Evolutionary conservation across 2,329 filamentous ascomycete genomes (phyloP).

Genomic region (Colletotrichum neosansevieriae): DNA sequence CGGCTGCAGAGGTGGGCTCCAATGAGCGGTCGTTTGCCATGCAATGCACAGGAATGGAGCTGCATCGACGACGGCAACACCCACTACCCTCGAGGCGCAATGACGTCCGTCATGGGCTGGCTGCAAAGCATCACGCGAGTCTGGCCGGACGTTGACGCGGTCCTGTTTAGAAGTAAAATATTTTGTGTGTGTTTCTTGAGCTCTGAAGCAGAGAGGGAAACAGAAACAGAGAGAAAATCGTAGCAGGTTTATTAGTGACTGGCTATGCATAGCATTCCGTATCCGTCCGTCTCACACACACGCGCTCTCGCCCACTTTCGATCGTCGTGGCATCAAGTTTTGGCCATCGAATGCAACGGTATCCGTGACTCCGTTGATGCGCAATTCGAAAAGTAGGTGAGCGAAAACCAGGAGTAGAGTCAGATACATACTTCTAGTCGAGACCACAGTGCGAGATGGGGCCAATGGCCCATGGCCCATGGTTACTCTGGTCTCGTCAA

Average conservation of each 20-base stretch:
- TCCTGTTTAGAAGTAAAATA: slow-evolving; percentile 6
- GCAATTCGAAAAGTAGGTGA: slow-evolving; percentile 16
- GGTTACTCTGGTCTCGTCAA: too few relatives aligned
- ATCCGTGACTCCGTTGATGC: slow-evolving; percentile 9
- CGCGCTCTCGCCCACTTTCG: slow-evolving; percentile 20
- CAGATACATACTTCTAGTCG: slow-evolving; percentile 5
- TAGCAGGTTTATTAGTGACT: not conserved
- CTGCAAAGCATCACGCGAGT: slow-evolving; percentile 37
- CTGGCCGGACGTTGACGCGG: slow-evolving; percentile 7
- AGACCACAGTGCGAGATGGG: slow-evolving; percentile 14
- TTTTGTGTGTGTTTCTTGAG: slow-evolving; percentile 3
- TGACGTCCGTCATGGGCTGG: slow-evolving; percentile 33
- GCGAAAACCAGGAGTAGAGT: slow-evolving; percentile 1
- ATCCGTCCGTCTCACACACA: slow-evolving; percentile 6
- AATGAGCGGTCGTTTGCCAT: slow-evolving; percentile 26
- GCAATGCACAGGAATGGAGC: slow-evolving; percentile 36
- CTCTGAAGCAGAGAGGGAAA: not conserved
- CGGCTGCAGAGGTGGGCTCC: slow-evolving; percentile 17
- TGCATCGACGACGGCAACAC: slow-evolving; percentile 19
- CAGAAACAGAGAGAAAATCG: not conserved
- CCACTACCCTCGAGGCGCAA: slow-evolving; percentile 26
- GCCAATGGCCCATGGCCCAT: not conserved
- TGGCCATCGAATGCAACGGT: slow-evolving; percentile 37
- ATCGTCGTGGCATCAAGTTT: slow-evolving; percentile 28
- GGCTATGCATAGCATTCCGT: slow-evolving; percentile 1